Evolutionary conservation across 495 filamentous ascomycete species (phyloP).

Genomic region (Astrothelium subdiscretum): DNA sequence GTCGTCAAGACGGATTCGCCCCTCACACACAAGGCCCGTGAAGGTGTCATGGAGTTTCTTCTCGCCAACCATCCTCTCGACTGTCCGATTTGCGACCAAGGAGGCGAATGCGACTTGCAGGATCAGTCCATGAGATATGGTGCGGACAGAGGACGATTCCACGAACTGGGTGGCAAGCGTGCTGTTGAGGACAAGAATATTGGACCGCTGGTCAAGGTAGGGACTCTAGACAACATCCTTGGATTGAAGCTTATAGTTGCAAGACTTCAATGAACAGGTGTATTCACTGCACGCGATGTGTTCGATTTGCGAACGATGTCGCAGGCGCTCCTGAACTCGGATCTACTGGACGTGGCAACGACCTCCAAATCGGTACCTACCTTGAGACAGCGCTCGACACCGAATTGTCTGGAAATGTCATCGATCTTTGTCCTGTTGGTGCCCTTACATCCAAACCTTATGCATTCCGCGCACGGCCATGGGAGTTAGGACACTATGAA

Average conservation of each 20-base stretch:
- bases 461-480: constrained; percentile 90
- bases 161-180: constrained; percentile 88
- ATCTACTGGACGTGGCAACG: constrained; percentile 86
- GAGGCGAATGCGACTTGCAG: constrained; percentile 96
- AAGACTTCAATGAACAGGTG: constrained; percentile 98
- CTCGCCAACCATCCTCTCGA: constrained; percentile 95
- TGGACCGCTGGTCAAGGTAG: constrained; percentile 79
- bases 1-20: constrained; percentile 97
- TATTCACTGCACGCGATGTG: constrained; percentile 96
- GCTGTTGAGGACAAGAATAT: constrained; percentile 99
- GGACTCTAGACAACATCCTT: neutral
- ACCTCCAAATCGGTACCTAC: constrained; percentile 96
- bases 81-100: constrained; percentile 95
- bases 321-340: constrained; percentile 92
- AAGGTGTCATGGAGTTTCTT: constrained; percentile 98
- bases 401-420: constrained; percentile 92
- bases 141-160: constrained; percentile 89
- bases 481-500: constrained; percentile 89
- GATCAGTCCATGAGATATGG: constrained; percentile 99
- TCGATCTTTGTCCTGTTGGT: constrained; percentile 95
- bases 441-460: constrained; percentile 95
- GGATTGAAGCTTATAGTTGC: constrained; percentile 6
- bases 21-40: constrained; percentile 88
- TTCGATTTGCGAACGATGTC: constrained; percentile 95
- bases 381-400: constrained; percentile 82